Evolutionary conservation across 2,329 filamentous ascomycete genomes (phyloP).

Genomic region (Calonectria pauciramosa): DNA sequence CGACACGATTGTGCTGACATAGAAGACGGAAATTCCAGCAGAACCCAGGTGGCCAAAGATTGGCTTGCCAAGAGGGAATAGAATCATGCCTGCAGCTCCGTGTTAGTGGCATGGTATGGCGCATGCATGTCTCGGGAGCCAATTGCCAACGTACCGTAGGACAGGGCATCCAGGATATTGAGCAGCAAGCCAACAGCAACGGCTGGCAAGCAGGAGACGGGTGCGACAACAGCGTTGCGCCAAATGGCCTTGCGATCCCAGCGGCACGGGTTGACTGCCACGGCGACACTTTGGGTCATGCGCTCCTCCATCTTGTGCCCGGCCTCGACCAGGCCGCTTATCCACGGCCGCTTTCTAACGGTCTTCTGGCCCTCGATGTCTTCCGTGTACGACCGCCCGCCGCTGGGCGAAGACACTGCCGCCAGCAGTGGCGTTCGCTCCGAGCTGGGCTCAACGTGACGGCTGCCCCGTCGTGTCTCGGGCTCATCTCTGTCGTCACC

Average conservation of each 20-base stretch:
- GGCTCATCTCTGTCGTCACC: conserved; percentile 26
- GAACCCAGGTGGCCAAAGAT: conserved; percentile 89
- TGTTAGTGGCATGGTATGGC: conserved; percentile 33
- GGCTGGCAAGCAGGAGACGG: conserved; percentile 81
- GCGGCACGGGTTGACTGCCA: conserved; percentile 71
- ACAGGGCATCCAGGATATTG: conserved; percentile 94
- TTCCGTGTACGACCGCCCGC: conserved; percentile 48
- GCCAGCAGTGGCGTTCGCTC: conserved; percentile 66
- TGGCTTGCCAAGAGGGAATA: conserved; percentile 91
- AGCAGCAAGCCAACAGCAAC: conserved; percentile 90
- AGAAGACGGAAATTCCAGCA: conserved; percentile 98
- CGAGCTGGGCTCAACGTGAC: conserved; percentile 40
- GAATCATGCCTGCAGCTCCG: conserved; percentile 78
- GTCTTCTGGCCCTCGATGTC: conserved; percentile 68
- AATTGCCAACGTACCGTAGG: conserved; percentile 75
- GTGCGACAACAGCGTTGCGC: conserved; percentile 74
- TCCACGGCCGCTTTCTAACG: conserved; percentile 49
- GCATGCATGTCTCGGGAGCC: neutral
- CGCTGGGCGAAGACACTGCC: conserved; percentile 48
- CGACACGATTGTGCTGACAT: conserved; percentile 95
- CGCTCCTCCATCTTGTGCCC: conserved; percentile 50
- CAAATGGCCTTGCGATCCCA: conserved; percentile 80
- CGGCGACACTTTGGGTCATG: conserved; percentile 47
- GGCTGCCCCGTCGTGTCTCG: conserved; percentile 26
- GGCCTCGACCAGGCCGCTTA: conserved; percentile 48